A percentile compares a stretch with the other conserved stretches of the same genome.
Conservation (phyloP, 306 rosid genomes). For the Acacia confusa region DNA sequence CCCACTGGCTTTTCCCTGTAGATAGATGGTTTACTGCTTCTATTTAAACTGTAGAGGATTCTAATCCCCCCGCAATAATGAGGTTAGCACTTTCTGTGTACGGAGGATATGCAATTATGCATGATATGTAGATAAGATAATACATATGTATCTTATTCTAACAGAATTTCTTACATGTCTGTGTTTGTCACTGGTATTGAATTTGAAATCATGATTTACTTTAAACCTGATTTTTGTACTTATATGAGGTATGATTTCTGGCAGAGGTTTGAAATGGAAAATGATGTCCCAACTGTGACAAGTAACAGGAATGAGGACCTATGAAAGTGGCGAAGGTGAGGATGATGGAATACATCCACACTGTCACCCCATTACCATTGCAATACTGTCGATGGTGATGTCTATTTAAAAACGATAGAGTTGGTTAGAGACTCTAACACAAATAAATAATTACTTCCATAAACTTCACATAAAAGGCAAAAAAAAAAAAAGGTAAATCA, state of each 20-base stretch:
- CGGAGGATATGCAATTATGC: background rate
- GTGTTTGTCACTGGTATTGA: background rate
- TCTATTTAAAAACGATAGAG: background rate
- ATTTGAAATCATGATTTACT: background rate
- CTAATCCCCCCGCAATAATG: background rate
- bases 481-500: background rate
- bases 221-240: background rate
- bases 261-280: background rate
- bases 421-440: conserved; percentile 9
- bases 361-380: background rate
- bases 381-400: background rate
- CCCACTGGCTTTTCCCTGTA: background rate
- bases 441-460: background rate
- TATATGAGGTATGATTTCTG: background rate
- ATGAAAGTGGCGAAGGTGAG: background rate
- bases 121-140: background rate
- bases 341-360: background rate
- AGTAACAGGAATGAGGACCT: background rate
- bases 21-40: background rate
- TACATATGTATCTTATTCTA: background rate
- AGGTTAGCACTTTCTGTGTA: background rate
- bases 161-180: background rate
- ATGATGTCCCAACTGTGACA: background rate
- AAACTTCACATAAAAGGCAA: background rate
- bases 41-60: background rate